A percentile compares a stretch with the other conserved stretches of the same genome.
phyloP scores from a whole-genome alignment of 768 basidiomycete species.

The Serendipita sp. region DNA sequence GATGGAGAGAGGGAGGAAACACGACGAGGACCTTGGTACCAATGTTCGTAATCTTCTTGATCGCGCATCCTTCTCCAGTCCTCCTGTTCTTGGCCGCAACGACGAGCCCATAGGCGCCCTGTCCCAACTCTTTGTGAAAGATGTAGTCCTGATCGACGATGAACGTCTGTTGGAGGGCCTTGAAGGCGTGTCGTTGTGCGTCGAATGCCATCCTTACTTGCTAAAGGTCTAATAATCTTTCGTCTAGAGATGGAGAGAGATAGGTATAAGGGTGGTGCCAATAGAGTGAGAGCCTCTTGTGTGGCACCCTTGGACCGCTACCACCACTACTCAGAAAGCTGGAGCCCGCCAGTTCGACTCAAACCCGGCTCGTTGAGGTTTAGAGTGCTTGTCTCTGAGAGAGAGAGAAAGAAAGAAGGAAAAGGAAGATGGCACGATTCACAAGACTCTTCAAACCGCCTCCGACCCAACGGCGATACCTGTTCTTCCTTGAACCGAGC shows the following conservation, averaged over 20 bases:
- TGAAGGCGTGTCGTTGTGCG: slow-evolving; percentile 57
- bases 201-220: not conserved
- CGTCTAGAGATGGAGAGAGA: too few species aligned
- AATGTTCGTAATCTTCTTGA: slow-evolving; percentile 93
- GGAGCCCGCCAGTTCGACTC: too few species aligned
- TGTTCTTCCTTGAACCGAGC: slow-evolving; percentile 32
- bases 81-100: slow-evolving; percentile 70
- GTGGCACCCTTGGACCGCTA: too few species aligned
- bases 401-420: too few species aligned
- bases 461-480: slow-evolving; percentile 23
- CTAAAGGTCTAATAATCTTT: not conserved
- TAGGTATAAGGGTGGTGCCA: too few species aligned
- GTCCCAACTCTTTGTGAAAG: slow-evolving; percentile 93
- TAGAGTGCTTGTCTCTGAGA: too few species aligned
- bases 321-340: too few species aligned
- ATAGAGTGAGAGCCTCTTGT: too few species aligned
- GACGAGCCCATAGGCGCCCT: slow-evolving; percentile 89
- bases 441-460: not conserved
- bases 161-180: slow-evolving; percentile 71
- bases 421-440: not conserved
- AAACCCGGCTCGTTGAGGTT: too few species aligned
- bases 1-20: slow-evolving; percentile 11
- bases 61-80: slow-evolving; percentile 79
- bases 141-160: slow-evolving; percentile 79
- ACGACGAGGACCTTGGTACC: slow-evolving; percentile 51